Evolutionary conservation across 345 rosid species (phyloP).

Genomic region (Eutrema japonicum): DNA sequence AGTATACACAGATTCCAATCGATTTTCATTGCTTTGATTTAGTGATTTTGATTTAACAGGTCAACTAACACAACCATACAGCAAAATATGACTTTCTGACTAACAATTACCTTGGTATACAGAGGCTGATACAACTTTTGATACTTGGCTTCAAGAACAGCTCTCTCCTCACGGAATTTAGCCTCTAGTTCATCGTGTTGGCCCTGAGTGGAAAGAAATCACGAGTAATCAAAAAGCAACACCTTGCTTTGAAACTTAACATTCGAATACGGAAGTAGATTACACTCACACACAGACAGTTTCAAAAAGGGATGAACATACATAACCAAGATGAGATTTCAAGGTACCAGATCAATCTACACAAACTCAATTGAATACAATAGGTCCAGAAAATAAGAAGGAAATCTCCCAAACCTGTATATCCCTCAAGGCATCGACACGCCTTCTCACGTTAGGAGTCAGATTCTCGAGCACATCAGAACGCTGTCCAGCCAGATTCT

Average conservation of each 20-base stretch:
- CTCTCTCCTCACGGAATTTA: conserved; percentile 83
- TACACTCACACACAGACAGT: not conserved
- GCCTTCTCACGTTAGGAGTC: conserved; percentile 66
- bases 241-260: not conserved
- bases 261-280: not conserved
- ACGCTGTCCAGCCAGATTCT: conserved; percentile 66
- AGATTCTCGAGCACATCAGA: conserved; percentile 69
- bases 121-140: conserved; percentile 76
- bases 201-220: conserved; percentile 50
- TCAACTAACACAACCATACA: not conserved
- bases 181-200: conserved; percentile 82
- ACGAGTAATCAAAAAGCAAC: not conserved
- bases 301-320: not conserved
- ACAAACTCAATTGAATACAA: not conserved
- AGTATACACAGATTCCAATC: not conserved
- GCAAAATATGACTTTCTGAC: not conserved
- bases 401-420: conserved; percentile 58
- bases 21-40: not conserved
- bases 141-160: conserved; percentile 81
- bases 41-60: not conserved
- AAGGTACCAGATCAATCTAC: not conserved
- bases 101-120: conserved; percentile 61
- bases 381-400: not conserved
- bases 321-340: not conserved
- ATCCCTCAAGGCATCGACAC: conserved; percentile 77